Percentiles rank a stretch among this genome's conserved stretches.
These are phyloP conservation scores for Leucaena leucocephala DNA, from an alignment of 306 rosid species.

Conservation along the genomic window DNA sequence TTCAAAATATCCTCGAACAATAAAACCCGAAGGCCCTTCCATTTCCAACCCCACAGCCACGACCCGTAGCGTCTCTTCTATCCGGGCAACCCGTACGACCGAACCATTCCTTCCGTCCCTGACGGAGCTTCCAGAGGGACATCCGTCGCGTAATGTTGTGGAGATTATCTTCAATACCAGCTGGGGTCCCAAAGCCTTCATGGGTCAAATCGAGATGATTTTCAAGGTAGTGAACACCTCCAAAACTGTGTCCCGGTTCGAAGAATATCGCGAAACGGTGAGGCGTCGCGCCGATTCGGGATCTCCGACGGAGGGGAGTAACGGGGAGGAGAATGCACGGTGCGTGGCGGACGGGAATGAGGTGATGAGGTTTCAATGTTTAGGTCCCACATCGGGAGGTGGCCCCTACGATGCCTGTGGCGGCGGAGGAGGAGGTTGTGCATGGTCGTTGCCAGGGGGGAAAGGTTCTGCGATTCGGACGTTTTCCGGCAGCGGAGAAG, in stretches of 20 bases:
- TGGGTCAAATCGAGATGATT: conserved; percentile 83
- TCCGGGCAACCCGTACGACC: conserved; percentile 35
- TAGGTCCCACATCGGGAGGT: conserved; percentile 65
- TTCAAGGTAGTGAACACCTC: conserved; percentile 77
- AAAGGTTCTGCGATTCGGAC: conserved; percentile 75
- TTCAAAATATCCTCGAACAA: conserved; percentile 39
- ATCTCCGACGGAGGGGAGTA: conserved; percentile 35
- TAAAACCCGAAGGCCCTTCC: conserved; percentile 41
- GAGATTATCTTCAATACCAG: conserved; percentile 89
- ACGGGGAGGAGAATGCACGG: conserved; percentile 78
- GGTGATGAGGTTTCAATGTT: conserved; percentile 87
- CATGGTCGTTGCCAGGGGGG: conserved; percentile 58
- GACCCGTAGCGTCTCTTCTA: conserved; percentile 33
- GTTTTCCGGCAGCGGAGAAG: conserved; percentile 74
- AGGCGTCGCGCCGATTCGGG: conserved; percentile 54
- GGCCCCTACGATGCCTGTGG: conserved; percentile 49
- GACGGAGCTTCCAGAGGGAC: conserved; percentile 74
- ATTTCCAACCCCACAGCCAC: conserved; percentile 9
- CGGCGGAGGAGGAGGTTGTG: conserved; percentile 24
- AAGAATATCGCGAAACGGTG: conserved; percentile 78
- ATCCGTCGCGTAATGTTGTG: conserved; percentile 84
- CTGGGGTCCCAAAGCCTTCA: conserved; percentile 77
- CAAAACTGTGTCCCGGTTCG: conserved; percentile 70
- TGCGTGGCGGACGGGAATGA: conserved; percentile 94
- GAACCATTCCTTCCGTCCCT: conserved; percentile 68